phyloP scores from a whole-genome alignment of 2,329 filamentous ascomycete species.

The Fusarium denticulatum region DNA sequence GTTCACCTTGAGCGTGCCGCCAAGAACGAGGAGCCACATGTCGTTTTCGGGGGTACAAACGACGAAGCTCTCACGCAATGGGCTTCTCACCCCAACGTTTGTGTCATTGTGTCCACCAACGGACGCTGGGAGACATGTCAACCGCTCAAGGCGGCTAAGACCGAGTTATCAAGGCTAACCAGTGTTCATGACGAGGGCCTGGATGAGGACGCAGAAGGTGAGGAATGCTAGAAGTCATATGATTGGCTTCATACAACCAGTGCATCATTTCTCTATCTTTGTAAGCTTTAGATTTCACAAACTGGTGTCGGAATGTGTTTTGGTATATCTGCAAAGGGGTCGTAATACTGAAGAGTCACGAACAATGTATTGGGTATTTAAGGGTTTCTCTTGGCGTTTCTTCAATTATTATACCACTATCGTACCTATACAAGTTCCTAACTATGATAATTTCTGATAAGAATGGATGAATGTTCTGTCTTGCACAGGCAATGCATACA shows the following conservation, averaged over 20 bases:
- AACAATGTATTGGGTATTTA: neutral
- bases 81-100: slow-evolving; percentile 51
- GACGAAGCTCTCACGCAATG: slow-evolving; percentile 54
- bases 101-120: slow-evolving; percentile 46
- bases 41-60: slow-evolving; percentile 52
- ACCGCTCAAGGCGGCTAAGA: slow-evolving; percentile 39
- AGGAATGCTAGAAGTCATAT: slow-evolving; percentile 29
- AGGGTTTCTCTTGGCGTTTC: neutral
- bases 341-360: neutral
- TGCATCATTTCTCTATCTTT: neutral
- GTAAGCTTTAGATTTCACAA: neutral
- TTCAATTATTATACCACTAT: slow-evolving; percentile 18
- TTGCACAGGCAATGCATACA: neutral
- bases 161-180: slow-evolving; percentile 15
- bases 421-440: neutral
- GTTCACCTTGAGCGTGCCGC: slow-evolving; percentile 73
- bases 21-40: slow-evolving; percentile 36
- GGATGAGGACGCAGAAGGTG: slow-evolving; percentile 46
- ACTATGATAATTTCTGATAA: neutral
- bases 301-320: neutral
- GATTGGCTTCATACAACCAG: neutral
- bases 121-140: slow-evolving; percentile 50
- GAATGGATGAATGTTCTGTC: neutral
- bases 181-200: neutral
- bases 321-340: neutral